phyloP scores from a whole-genome alignment of 306 rosid genomes.

The Rosa rugosa region DNA sequence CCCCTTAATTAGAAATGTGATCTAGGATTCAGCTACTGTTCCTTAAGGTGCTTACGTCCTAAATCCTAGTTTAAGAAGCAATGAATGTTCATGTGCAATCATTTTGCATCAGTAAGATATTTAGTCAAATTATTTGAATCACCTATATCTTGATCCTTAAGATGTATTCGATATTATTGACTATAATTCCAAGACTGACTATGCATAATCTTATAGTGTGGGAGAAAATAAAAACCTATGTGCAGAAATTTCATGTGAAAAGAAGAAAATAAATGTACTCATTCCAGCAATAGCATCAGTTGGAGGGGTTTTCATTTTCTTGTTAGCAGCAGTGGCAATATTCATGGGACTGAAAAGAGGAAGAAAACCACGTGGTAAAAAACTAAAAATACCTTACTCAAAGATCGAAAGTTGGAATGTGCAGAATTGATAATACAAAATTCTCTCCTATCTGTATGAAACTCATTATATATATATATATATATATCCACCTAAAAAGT shows the following conservation, averaged over 20 bases:
- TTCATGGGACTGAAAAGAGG: slow-evolving; percentile 26
- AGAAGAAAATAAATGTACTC: slow-evolving; percentile 18
- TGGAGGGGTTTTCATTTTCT: slow-evolving; percentile 36
- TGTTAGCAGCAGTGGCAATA: slow-evolving; percentile 22
- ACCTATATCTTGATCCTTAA: too few species aligned
- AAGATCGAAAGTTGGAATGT: neutral
- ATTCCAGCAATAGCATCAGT: slow-evolving; percentile 48
- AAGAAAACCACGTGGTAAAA: slow-evolving; percentile 23
- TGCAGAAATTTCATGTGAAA: slow-evolving; percentile 36
- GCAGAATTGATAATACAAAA: neutral
- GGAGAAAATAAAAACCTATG: slow-evolving; percentile 45
- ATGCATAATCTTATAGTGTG: slow-evolving; percentile 25
- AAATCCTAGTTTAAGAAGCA: too few species aligned
- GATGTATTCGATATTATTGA: too few species aligned
- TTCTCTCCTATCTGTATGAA: neutral
- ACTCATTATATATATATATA: neutral
- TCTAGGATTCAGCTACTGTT: too few species aligned
- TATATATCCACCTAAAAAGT: neutral
- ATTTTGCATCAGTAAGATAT: too few species aligned
- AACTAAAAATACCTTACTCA: neutral
- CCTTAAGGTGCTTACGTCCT: too few species aligned
- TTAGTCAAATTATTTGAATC: too few species aligned
- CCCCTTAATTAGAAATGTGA: too few species aligned
- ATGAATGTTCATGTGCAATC: too few species aligned
- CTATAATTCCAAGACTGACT: neutral